phyloP scores from a whole-genome alignment of 2,329 filamentous ascomycete genomes.

The Fusarium sp. region DNA sequence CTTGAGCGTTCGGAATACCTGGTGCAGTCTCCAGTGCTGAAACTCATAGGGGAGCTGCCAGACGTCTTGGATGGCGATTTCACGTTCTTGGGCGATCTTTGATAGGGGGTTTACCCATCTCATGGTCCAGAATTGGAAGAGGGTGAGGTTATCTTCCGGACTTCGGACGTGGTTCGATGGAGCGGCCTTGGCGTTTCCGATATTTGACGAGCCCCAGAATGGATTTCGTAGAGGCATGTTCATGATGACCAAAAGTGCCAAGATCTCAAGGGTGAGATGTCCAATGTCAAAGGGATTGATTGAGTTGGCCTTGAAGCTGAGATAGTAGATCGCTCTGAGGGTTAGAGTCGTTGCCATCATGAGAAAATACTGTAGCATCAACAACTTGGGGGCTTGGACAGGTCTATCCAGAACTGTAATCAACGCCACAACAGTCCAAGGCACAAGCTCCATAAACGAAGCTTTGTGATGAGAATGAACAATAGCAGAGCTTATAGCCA shows the following conservation, averaged over 20 bases:
- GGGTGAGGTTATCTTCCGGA: constrained; percentile 79
- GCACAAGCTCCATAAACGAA: constrained; percentile 48
- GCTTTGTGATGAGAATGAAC: constrained; percentile 40
- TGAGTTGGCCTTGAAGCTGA: constrained; percentile 34
- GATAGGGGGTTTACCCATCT: constrained; percentile 85
- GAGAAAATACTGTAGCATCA: constrained; percentile 52
- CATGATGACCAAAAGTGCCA: constrained; percentile 45
- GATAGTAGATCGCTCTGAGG: constrained; percentile 45
- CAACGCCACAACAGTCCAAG: constrained; percentile 52
- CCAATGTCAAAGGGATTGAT: constrained; percentile 37
- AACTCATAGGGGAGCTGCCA: constrained; percentile 85
- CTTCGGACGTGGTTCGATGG: constrained; percentile 62
- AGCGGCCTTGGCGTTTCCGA: constrained; percentile 41
- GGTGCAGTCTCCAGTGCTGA: constrained; percentile 79
- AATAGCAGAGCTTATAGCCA: constrained; percentile 46
- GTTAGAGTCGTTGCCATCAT: constrained; percentile 47
- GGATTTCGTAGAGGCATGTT: constrained; percentile 52
- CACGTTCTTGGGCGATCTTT: constrained; percentile 66
- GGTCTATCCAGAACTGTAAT: constrained; percentile 52
- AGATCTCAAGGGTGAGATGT: constrained; percentile 34
- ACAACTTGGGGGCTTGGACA: constrained; percentile 52
- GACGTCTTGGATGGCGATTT: constrained; percentile 81
- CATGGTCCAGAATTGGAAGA: constrained; percentile 87
- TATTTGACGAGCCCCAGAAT: constrained; percentile 45
- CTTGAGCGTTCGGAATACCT: constrained; percentile 75